A percentile compares a stretch with the other conserved stretches of the same genome.
Conservation (phyloP, 2,329 filamentous ascomycete genomes). For the Phyllosticta citriasiana region DNA sequence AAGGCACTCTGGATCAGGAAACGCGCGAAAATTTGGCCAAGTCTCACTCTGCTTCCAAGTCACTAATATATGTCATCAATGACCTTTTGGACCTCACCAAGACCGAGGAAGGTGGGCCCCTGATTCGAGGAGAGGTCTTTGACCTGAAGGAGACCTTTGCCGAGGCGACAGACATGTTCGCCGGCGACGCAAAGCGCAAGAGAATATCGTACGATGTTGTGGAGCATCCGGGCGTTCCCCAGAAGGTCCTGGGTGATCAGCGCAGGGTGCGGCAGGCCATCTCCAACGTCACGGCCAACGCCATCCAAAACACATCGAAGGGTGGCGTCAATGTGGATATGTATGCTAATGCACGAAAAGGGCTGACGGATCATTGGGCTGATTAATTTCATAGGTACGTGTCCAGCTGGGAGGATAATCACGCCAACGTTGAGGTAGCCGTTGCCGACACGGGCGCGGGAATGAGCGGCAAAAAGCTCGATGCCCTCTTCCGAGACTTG, state of each 20-base stretch:
- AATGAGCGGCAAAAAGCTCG: conserved; percentile 47
- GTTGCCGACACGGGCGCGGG: conserved; percentile 67
- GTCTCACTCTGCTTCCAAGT: conserved; percentile 86
- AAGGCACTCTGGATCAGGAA: conserved; percentile 68
- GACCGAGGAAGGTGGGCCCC: conserved; percentile 67
- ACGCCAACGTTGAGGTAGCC: conserved; percentile 61
- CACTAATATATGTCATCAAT: conserved; percentile 88
- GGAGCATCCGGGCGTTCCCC: conserved; percentile 59
- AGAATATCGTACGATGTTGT: conserved; percentile 59
- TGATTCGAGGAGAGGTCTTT: conserved; percentile 74
- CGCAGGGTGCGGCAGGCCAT: conserved; percentile 72
- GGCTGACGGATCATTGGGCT: background rate
- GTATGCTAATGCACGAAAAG: background rate
- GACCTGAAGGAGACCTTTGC: conserved; percentile 59
- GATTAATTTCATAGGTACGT: conserved; percentile 38
- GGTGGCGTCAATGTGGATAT: conserved; percentile 64
- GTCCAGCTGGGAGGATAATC: conserved; percentile 40
- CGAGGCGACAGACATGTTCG: conserved; percentile 70
- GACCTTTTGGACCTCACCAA: conserved; percentile 83
- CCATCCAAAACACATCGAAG: conserved; percentile 62
- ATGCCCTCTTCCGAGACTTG: conserved; percentile 51
- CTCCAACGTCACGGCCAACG: conserved; percentile 75
- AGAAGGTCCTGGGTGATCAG: conserved; percentile 65
- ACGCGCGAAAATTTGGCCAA: conserved; percentile 74
- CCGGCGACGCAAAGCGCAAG: conserved; percentile 65